Evolutionary conservation across 2,329 filamentous ascomycete species (phyloP), one percentile per base, ranked within the genome.

Genomic region (Fonsecaea multimorphosa): DNA sequence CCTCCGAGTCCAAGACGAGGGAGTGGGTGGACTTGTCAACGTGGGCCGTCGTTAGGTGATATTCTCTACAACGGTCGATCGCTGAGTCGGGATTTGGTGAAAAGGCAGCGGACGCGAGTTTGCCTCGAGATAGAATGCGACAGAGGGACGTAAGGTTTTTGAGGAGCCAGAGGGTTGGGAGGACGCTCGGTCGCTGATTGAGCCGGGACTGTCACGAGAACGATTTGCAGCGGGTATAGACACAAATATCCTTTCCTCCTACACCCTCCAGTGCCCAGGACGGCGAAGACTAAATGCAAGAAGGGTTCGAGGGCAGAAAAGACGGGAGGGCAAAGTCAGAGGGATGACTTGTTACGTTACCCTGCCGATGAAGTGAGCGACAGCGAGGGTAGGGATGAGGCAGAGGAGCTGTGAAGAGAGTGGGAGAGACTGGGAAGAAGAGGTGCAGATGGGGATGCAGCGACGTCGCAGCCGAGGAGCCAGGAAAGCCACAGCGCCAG

Each of bases 391-490:
- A 31, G 38, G 57, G 24, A 52, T 19, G 44, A 9, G 49, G 27
- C 29, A 49, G 29, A 36, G 19, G 22, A 46, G 22, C 32, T 12
- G 57, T 36, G 44, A 34, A 19, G 44, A 60, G 44, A 40, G 49
- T 60, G 40, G 31, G 46, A 29, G 12, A 44, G 55, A 29, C 19
- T 49, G 27, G 44, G 40, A 38, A 34, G 27, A 19, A 36, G 31
- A 60, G 44, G 34, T 52, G 40, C 32, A 56, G 32, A 22, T 46
- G 57, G 57, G 24, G 27, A 40, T 31, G 44, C 31, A 60, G 44
- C 31, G 19, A 49, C n/a, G 29, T 60, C 44, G 57, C 57, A 60
- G 40, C 46, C 49, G 57, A 44, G 57, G 40, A 53, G 36, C 56
- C 38, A 44, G 40, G 55, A 27, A 24, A 31, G 19, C 40, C 40